Percentiles rank a stretch among this genome's conserved stretches.
phyloP scores from a whole-genome alignment of 2,329 filamentous ascomycete species.

The Aureobasidium sp. region DNA sequence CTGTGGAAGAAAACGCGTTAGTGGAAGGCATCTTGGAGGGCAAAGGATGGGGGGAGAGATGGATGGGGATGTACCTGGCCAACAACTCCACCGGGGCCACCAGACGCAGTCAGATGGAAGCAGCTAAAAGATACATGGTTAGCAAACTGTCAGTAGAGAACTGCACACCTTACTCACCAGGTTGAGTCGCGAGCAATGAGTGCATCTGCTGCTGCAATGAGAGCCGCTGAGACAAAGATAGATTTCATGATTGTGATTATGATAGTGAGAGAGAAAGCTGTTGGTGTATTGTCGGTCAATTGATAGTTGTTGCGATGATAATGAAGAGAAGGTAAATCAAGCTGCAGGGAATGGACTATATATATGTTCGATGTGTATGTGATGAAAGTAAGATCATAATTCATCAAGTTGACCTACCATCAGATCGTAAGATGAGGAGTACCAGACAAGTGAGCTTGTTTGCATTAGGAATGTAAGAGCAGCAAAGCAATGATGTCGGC shows the following conservation, averaged over 20 bases:
- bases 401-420: neutral
- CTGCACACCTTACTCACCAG: constrained; percentile 18
- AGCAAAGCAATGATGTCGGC: constrained; percentile 1
- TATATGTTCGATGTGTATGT: neutral
- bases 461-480: constrained; percentile 11
- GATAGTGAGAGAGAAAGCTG: neutral
- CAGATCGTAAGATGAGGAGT: constrained; percentile 11
- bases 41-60: too few species aligned
- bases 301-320: neutral
- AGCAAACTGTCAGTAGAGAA: neutral
- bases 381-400: neutral
- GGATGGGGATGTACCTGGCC: constrained; percentile 28
- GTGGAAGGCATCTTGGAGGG: too few species aligned
- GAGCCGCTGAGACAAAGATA: constrained; percentile 17
- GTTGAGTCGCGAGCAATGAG: constrained; percentile 30
- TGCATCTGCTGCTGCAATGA: constrained; percentile 28
- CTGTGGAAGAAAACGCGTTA: constrained; percentile 23
- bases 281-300: neutral
- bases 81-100: constrained; percentile 44
- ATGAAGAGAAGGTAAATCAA: neutral
- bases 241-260: constrained; percentile 27
- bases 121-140: constrained; percentile 25
- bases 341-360: neutral
- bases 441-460: neutral
- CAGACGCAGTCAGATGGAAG: constrained; percentile 45